Evolutionary conservation across 768 basidiomycete species (phyloP).

Genomic region (Russula ochroleuca): DNA sequence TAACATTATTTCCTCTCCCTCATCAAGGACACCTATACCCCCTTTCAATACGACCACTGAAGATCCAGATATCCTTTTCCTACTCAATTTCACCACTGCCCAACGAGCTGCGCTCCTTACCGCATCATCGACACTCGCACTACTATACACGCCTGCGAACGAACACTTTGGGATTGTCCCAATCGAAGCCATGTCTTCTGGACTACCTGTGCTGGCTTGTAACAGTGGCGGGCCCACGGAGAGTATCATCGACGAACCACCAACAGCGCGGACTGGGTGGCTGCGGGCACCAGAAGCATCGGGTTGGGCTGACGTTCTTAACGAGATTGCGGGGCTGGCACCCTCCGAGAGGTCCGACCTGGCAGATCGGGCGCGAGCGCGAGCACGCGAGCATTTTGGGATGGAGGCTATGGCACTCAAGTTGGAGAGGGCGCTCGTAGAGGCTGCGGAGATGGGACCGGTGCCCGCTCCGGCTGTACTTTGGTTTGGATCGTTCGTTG

Average conservation of each 20-base stretch:
- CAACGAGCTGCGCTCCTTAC: conserved; percentile 82
- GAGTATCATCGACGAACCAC: conserved; percentile 53
- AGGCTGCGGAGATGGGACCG: conserved; percentile 55
- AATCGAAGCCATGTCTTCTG: conserved; percentile 90
- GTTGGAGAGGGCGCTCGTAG: conserved; percentile 51
- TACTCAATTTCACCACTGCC: conserved; percentile 84
- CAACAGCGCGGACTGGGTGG: conserved; percentile 67
- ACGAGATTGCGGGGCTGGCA: conserved; percentile 50
- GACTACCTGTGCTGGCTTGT: conserved; percentile 85
- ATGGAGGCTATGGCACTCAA: conserved; percentile 68
- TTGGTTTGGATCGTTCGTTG: conserved; percentile 18
- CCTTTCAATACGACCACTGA: conserved; percentile 38
- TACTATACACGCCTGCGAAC: conserved; percentile 91
- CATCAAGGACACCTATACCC: conserved; percentile 38
- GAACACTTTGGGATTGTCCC: conserved; percentile 98
- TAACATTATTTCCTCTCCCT: conserved; percentile 49
- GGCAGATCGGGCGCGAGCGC: conserved; percentile 48
- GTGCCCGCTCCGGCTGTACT: conserved; percentile 26
- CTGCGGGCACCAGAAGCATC: conserved; percentile 57
- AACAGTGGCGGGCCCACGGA: conserved; percentile 88
- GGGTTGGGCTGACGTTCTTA: conserved; percentile 67
- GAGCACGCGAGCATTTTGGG: conserved; percentile 67
- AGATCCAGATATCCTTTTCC: conserved; percentile 68
- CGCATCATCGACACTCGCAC: conserved; percentile 57
- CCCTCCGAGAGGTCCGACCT: conserved; percentile 45